These are phyloP conservation scores for Lumnitzera racemosa DNA, from an alignment of 345 rosid genomes.

Conservation along the genomic window DNA sequence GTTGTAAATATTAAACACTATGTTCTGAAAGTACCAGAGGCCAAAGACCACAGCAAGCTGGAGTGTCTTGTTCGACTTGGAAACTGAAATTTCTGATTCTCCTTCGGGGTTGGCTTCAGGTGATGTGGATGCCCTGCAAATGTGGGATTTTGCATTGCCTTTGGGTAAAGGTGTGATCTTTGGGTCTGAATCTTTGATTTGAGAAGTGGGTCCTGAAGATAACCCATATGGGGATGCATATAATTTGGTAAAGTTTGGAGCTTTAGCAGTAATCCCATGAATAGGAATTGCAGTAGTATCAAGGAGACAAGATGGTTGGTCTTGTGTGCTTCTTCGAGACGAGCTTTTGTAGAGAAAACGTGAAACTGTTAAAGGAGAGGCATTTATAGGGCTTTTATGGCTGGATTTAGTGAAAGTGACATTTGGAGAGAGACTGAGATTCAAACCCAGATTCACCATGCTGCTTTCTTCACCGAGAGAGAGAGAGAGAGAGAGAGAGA, in stretches of 20 bases:
- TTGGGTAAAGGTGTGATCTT: slow-evolving; percentile 16
- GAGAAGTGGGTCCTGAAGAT: slow-evolving; percentile 20
- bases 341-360: slow-evolving; percentile 11
- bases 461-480: slow-evolving; percentile 23
- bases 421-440: slow-evolving; percentile 35
- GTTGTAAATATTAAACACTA: slow-evolving; percentile 91
- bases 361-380: slow-evolving; percentile 22
- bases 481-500: neutral
- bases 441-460: slow-evolving; percentile 19
- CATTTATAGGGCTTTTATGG: slow-evolving; percentile 12
- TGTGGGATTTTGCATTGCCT: slow-evolving; percentile 25
- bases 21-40: slow-evolving; percentile 88
- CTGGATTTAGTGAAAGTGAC: slow-evolving; percentile 37
- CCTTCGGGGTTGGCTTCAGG: slow-evolving; percentile 42
- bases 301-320: slow-evolving; percentile 1
- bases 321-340: slow-evolving; percentile 17
- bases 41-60: slow-evolving; percentile 75
- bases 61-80: slow-evolving; percentile 37
- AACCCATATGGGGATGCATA: slow-evolving; percentile 23
- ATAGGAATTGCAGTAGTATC: slow-evolving; percentile 8
- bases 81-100: slow-evolving; percentile 12
- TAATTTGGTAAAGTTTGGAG: slow-evolving; percentile 7
- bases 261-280: neutral
- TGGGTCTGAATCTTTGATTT: slow-evolving; percentile 31
- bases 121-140: slow-evolving; percentile 32